Conservation (phyloP, 2,329 filamentous ascomycete species). For the Diaporthe citri region DNA sequence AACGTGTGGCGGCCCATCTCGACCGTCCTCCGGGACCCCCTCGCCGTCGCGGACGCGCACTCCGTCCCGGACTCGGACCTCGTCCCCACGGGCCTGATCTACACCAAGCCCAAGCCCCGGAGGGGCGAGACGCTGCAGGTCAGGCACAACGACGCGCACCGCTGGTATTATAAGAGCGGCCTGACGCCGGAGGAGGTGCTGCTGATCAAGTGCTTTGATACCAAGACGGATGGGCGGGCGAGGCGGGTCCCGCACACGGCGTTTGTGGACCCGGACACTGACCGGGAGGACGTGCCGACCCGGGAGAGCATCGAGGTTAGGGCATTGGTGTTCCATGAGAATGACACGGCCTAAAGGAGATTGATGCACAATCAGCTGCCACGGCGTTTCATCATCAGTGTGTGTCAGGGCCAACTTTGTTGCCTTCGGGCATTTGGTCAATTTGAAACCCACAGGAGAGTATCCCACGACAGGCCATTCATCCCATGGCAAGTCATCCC, state of each 20-base stretch:
- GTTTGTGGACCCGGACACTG: conserved; percentile 43
- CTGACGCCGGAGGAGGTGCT: conserved; percentile 67
- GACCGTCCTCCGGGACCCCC: conserved; percentile 58
- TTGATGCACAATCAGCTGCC: too few relatives aligned
- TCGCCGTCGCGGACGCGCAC: conserved; percentile 54
- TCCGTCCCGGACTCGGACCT: conserved; percentile 55
- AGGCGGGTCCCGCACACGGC: conserved; percentile 45
- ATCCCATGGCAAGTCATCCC: too few relatives aligned
- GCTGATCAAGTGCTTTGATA: conserved; percentile 74
- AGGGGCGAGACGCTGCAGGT: conserved; percentile 24
- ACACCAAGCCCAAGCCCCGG: conserved; percentile 45
- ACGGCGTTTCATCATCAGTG: too few relatives aligned
- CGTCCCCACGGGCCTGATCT: conserved; percentile 51
- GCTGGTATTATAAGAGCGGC: conserved; percentile 65
- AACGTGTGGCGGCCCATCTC: conserved; percentile 63
- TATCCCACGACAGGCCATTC: too few relatives aligned
- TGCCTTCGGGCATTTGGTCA: too few relatives aligned
- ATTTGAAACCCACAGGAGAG: too few relatives aligned
- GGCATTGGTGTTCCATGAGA: conserved; percentile 35
- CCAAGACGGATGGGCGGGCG: conserved; percentile 48
- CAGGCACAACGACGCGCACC: conserved; percentile 16
- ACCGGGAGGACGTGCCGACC: conserved; percentile 52
- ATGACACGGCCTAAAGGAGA: neutral
- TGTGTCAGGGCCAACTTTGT: too few relatives aligned
- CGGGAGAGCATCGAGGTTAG: conserved; percentile 40